A percentile compares a stretch with the other conserved stretches of the same genome.
Evolutionary conservation across 1,284 basidiomycete genomes (phyloP).

Genomic region (Somion occarium): DNA sequence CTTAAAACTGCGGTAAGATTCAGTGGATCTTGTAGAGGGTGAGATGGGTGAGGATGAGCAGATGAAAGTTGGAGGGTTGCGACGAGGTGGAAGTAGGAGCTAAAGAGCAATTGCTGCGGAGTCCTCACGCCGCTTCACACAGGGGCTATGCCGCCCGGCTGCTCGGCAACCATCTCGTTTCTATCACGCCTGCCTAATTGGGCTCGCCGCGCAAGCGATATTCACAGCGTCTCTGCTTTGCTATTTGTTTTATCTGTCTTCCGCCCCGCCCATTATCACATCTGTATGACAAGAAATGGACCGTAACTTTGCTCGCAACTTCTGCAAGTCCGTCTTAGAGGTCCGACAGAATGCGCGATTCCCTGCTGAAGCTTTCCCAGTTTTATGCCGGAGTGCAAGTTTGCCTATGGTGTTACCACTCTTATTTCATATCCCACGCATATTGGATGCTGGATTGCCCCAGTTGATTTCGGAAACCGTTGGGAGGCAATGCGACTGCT

Average conservation of each 20-base stretch:
- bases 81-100: slow-evolving; percentile 2
- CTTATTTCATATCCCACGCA: no score
- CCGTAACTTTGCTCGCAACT: no score
- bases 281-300: no score
- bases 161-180: background rate
- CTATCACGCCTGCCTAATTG: background rate
- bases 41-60: slow-evolving; percentile 4
- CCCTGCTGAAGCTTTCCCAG: no score
- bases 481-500: no score
- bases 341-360: no score
- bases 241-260: background rate
- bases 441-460: no score
- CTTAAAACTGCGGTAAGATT: slow-evolving; percentile 8
- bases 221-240: background rate
- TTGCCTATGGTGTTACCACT: no score
- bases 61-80: background rate
- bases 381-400: no score
- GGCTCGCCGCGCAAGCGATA: background rate
- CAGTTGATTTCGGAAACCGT: no score
- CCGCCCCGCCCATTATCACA: no score
- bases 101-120: slow-evolving; percentile 7
- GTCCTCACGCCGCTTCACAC: slow-evolving; percentile 2
- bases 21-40: background rate
- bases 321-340: no score
- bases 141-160: slow-evolving; percentile 1